Base-by-base conservation (phyloP, 495 filamentous ascomycete genomes). In the Penicillium atrosanguineum region DNA sequence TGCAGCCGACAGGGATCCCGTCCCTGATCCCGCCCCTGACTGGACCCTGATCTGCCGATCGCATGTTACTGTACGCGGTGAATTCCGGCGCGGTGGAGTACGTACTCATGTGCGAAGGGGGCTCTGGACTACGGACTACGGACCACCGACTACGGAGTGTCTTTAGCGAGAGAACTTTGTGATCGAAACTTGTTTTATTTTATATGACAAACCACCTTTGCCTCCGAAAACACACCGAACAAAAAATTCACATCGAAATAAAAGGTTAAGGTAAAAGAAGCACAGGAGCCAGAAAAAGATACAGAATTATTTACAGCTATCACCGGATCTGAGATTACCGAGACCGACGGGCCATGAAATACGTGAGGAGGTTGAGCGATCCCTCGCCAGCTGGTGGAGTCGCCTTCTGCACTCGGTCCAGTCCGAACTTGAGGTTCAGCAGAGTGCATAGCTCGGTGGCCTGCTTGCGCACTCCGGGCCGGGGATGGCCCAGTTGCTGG, bases 381-480 rank as follows among this genome's bases (percentile, higher is more conserved):
- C 85, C 85, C 34, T 87, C 84, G 50, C 75, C 80, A 29, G 87
- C 76, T 3, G 76, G 77, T 52, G 77, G 83, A 44, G 90, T 68
- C 25, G 82, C 72, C 34, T 80, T 74, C 79, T 88, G 88, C 63
- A 90, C 89, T 40, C 72, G 64, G 14, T 76, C 72, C 47, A 83
- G 81, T 6, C 53, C 56, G 12, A 91, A 76, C 47, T 86, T 76
- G 25, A 81, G 77, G 57, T 92, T 85, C 53, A 97, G 68, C 50
- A 79, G 83, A 1, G 93, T 83, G 55, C 88, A 91, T 21, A 95
- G 73, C 58, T 89, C 81, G 6, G 90, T 84, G 7, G 86, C 87
- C 53, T 89, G 87, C 69, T 88, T 86, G 20, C 92, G 74, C 3
- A 96, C 85, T 56, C 89, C 90, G 34, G 87, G 81, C 48, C 93